Evolutionary conservation across 2,329 filamentous ascomycete species (phyloP), one percentile per base, ranked within the genome.

Genomic region (Rhynchosporium secalis): DNA sequence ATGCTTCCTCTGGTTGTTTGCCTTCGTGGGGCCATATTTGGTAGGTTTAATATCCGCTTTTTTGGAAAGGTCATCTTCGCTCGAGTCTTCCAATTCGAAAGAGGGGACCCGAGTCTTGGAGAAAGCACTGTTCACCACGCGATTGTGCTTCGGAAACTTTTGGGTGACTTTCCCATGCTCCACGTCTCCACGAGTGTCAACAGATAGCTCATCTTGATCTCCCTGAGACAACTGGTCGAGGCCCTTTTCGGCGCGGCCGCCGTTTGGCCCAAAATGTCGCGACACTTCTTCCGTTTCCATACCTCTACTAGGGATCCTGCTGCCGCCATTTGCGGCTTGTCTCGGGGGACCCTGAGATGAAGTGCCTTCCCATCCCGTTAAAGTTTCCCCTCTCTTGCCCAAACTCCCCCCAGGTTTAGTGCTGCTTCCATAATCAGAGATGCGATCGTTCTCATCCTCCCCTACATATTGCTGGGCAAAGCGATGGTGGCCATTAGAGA

Each of bases 381-480:
- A 33, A 2, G 40, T 13, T 13, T 54, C 36, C 20, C 28, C 9
- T 26, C 12, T 41, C n/a, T 28, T 54, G 20, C n/a, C 2, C 20
- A 9, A 15, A 3, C 12, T 5, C n/a, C 20, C 9, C 20, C 4
- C 10, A 20, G 9, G n/a, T 10, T 15, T 9, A 20, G 36, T 38
- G 20, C 38, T 40, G n/a, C 26, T 41, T 28, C 58, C 60, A n/a
- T 20, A 4, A 48, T 65, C 63, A 20, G 52, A 60, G 26, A 65
- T 62, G 20, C 38, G 63, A 48, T 65, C 63, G n/a, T 49, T 40
- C 28, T 9, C 6, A 31, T 58, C 62, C 29, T 64, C 62, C 13
- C 29, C 45, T 2, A 6, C 10, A 31, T 46, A 20, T 15, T 8
- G 9, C 7, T 28, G 13, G 28, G 40, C 28, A 8, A 51, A 51